phyloP scores from a whole-genome alignment of 257 asterid genomes.

The Nicotiana knightiana region DNA sequence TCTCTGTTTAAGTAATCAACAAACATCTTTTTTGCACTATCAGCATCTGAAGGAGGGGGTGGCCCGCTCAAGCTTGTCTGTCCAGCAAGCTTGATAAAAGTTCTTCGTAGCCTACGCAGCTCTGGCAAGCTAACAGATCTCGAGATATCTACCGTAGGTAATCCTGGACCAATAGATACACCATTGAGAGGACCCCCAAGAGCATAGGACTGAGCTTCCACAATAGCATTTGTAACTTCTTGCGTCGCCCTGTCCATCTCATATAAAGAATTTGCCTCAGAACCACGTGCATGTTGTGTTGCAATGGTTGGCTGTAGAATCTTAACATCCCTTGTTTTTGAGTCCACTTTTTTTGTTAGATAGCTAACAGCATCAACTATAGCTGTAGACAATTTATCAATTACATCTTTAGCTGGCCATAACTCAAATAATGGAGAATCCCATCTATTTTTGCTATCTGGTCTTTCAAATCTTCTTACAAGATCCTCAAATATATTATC shows the following conservation, averaged over 20 bases:
- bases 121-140: constrained; percentile 78
- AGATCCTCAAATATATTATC: constrained; percentile 73
- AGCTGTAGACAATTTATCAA: constrained; percentile 55
- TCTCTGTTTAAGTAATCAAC: constrained; percentile 94
- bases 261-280: constrained; percentile 77
- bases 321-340: constrained; percentile 70
- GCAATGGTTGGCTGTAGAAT: constrained; percentile 94
- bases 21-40: constrained; percentile 91
- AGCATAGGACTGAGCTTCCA: constrained; percentile 84
- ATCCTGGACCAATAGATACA: constrained; percentile 55
- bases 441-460: constrained; percentile 89
- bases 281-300: constrained; percentile 53
- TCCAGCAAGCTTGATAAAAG: constrained; percentile 76
- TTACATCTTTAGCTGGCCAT: constrained; percentile 65
- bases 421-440: constrained; percentile 91
- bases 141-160: constrained; percentile 59
- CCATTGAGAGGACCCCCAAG: constrained; percentile 63
- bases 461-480: constrained; percentile 85
- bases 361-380: constrained; percentile 66
- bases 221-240: constrained; percentile 61
- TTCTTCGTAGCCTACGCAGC: constrained; percentile 75
- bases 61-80: constrained; percentile 94
- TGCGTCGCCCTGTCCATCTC: constrained; percentile 92
- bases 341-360: constrained; percentile 76
- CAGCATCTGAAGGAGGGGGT: constrained; percentile 82